A percentile compares a stretch with the other conserved stretches of the same genome.
Conservation (phyloP, 306 rosid genomes). For the Vigna reflexopilosa region DNA sequence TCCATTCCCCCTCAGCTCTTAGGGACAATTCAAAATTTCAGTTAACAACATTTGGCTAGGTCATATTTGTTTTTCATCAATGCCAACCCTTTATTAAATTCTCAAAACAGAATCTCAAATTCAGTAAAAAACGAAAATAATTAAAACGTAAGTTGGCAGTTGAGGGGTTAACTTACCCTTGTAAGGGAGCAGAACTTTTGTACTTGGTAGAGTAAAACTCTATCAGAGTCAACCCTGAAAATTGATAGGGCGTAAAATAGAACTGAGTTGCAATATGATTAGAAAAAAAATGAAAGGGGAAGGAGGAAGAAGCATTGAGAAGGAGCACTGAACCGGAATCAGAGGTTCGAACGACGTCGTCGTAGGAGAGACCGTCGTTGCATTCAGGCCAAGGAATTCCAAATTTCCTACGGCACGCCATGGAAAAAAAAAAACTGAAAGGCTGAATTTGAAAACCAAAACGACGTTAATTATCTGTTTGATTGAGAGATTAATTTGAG, state of each 20-base stretch:
- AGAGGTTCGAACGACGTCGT: constrained; percentile 75
- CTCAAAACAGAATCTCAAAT: constrained; percentile 9
- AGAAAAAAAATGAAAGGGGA: not conserved
- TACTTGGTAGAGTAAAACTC: constrained; percentile 77
- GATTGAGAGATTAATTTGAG: no score
- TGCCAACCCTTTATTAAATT: not conserved
- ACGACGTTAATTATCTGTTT: no score
- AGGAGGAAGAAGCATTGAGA: not conserved
- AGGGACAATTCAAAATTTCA: not conserved
- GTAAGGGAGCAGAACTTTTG: constrained; percentile 83
- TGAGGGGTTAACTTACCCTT: constrained; percentile 60
- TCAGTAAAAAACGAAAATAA: not conserved
- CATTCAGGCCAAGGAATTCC: constrained; percentile 81
- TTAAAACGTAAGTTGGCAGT: constrained; percentile 11
- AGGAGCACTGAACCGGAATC: constrained; percentile 59
- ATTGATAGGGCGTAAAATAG: not conserved
- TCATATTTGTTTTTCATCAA: not conserved
- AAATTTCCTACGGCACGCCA: constrained; percentile 29
- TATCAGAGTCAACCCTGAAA: constrained; percentile 67
- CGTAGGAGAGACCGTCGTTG: constrained; percentile 79
- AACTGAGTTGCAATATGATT: not conserved
- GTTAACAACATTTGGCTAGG: not conserved
- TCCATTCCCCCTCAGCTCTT: not conserved
- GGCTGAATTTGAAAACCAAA: not conserved
- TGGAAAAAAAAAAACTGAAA: not conserved